Evolutionary conservation across 306 rosid genomes (phyloP), one percentile per base, ranked within the genome.

Genomic region (Begonia fuchsioides): DNA sequence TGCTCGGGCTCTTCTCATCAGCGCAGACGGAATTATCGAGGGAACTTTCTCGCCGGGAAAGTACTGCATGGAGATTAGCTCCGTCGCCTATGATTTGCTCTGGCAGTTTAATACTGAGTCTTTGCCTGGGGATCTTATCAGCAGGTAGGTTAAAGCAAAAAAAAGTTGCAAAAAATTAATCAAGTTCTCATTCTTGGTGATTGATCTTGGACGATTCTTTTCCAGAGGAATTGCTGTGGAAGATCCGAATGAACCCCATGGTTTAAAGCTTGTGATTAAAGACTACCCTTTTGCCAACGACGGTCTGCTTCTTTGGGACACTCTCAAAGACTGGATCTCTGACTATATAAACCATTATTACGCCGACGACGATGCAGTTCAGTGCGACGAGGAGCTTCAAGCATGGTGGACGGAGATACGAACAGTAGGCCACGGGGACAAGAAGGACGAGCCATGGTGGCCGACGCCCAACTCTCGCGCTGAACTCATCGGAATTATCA

Each of bases 201-300:
- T 55, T 7, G 6, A 32, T 5, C 17, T 7, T 45, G 2, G 15
- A 14, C 13, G 12, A 45, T 12, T 19, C 39, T 17, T 15, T 17
- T 38, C 47, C 3, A 70, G 76, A 55, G 71, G 76, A 38, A 65
- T 70, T 71, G 71, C 71, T 15, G 53, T 60, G 11, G 68, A 65
- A 62, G 76, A 70, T 52, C 64, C 76, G 13, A 51, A 9, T 12
- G 61, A 62, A 10, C 57, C 64, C 39, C 76, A 60, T 52, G 76
- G 71, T 32, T 12, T 70, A 56, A 70, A 55, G 67, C 67, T 70
- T 11, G 17, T 67, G 40, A 55, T 70, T 9, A 59, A 70, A 52
- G 76, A 70, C 57, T 70, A 70, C 54, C 76, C 76, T 35, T 65
- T 50, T 57, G 76, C 76, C 7, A 56, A 56, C n/a, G 71, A 70